Evolutionary conservation across 202 grass and related monocot species (phyloP).

Genomic region (Panicum hallii): DNA sequence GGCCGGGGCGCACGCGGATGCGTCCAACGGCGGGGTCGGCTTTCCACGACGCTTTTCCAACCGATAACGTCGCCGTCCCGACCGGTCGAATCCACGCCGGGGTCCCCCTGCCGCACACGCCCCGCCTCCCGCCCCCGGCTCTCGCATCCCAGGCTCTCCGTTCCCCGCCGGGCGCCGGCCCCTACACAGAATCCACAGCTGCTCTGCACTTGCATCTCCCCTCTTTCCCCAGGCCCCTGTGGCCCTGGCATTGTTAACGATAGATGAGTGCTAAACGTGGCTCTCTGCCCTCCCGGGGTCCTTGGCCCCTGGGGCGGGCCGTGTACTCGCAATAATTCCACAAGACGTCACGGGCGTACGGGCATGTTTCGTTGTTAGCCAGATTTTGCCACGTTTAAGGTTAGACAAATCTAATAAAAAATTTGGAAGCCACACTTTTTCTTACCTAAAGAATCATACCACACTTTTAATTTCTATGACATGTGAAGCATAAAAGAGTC

Average conservation of each 20-base stretch:
- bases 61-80: constrained; percentile 27
- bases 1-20: background rate
- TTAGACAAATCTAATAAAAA: no score
- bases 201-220: background rate
- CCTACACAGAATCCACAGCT: background rate
- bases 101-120: background rate
- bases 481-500: no score
- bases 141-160: background rate
- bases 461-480: no score
- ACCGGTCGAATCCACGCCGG: constrained; percentile 24
- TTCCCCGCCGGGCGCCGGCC: background rate
- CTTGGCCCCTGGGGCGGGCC: background rate
- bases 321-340: constrained; percentile 16
- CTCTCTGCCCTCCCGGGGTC: no score
- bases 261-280: background rate
- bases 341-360: no score
- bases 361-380: no score
- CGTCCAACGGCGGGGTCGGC: background rate
- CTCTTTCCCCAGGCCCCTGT: background rate
- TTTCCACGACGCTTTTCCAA: constrained; percentile 19
- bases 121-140: no score
- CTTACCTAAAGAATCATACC: no score
- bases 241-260: background rate
- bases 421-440: no score
- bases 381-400: no score